Evolutionary conservation across 345 rosid species (phyloP).

Genomic region (Linum tenue): DNA sequence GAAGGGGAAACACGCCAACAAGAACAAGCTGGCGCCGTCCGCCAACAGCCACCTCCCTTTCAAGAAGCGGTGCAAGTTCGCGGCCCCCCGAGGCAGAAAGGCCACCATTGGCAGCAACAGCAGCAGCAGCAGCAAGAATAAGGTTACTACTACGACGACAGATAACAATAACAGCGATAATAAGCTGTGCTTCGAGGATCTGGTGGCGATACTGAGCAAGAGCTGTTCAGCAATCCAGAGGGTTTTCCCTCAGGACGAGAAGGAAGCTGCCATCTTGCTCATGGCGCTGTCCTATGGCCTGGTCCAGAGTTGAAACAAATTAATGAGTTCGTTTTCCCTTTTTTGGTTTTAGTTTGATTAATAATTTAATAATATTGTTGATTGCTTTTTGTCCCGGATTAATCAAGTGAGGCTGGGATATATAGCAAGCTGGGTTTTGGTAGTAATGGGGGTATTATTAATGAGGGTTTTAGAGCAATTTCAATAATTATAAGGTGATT

Average conservation of each 20-base stretch:
- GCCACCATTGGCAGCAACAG: too few relatives aligned
- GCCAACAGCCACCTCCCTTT: conserved; percentile 21
- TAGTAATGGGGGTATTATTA: too few relatives aligned
- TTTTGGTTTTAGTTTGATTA: too few relatives aligned
- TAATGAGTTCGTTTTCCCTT: background rate
- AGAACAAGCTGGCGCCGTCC: conserved; percentile 14
- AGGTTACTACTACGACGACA: too few relatives aligned
- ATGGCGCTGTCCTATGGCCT: conserved; percentile 92
- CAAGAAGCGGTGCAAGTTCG: conserved; percentile 36
- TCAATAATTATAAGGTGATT: too few relatives aligned
- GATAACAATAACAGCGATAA: conserved; percentile 10
- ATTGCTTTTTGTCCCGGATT: too few relatives aligned
- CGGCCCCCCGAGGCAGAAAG: conserved; percentile 14
- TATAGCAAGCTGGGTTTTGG: too few relatives aligned
- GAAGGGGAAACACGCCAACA: conserved; percentile 31
- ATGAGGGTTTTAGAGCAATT: too few relatives aligned
- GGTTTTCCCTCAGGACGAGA: conserved; percentile 91
- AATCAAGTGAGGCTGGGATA: too few relatives aligned
- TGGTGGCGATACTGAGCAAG: conserved; percentile 54
- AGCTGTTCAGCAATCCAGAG: conserved; percentile 44
- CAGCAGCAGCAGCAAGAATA: too few relatives aligned
- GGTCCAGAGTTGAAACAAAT: conserved; percentile 39
- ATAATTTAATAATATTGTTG: too few relatives aligned
- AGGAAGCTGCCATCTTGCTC: conserved; percentile 87
- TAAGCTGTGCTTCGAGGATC: conserved; percentile 65